Evolutionary conservation across 1,284 basidiomycete genomes (phyloP), one percentile per base, ranked within the genome.

Genomic region (Xerocomus amazonicus): DNA sequence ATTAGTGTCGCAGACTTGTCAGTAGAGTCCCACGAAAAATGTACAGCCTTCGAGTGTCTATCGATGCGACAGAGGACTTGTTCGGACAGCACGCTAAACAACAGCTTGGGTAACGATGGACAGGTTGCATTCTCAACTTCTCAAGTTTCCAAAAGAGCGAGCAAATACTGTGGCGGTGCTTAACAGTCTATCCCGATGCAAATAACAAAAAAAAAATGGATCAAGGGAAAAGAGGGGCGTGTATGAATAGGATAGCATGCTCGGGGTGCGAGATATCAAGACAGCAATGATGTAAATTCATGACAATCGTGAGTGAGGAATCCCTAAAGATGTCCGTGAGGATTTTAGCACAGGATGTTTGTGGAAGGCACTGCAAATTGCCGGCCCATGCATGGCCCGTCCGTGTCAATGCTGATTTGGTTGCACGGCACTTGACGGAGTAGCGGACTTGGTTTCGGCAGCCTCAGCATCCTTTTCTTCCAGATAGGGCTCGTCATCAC

Each of bases 401-500:
- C 19, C 19, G 19, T 4, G 19, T 23, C 19, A 23, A 23, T 23
- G 19, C 19, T 50, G 43, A 43, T 51, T 44, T 34, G 46, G 28
- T 45, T 8, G 45, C 10, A 9, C 35, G 47, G 52, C 17, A 45
- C 27, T 45, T 23, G 50, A 43, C 16, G 33, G 44, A 13, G 45
- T 39, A 17, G 35, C 19, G 14, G 58, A 35, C 45, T 47, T 37
- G 28, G 36, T 16, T 37, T 54, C 45, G 13, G 26, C 53, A 29
- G 50, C 38, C 28, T 59, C 55, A n/a, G 47, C 19, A 19, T 50
- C 63, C 42, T 61, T 56, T 45, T 66, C 62, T 37, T 71, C 64
- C 3, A 70, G 45, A 27, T 72, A 73, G 26, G 70, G 62, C 13
- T 71, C 70, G 37, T 70, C 72, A 27, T 79, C 79, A 26, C 71